Base-by-base conservation (phyloP, 257 asterid genomes). In the Solanum neorickii region DNA sequence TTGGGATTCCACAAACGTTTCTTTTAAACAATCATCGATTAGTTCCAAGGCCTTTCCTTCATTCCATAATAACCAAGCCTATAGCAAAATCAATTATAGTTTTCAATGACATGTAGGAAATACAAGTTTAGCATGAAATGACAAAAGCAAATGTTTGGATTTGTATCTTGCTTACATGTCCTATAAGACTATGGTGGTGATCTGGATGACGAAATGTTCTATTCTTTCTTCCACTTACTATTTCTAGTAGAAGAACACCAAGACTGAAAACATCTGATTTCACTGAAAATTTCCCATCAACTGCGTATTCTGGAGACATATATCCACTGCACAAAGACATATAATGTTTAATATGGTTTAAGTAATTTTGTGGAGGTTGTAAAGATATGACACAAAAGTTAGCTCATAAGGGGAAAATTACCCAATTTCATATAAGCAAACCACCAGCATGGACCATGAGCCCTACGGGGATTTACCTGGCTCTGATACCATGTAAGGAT, bases 261-360 rank as follows among this genome's bases (percentile, higher is more conserved):
- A 92, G 16, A 68, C 93, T 90, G 68, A 91, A 92, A 59, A 92
- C 49, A 82, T 92, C 93, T 2, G 93, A 92, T 68, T 91, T 92
- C 20, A 66, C 88, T 10, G 92, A 92, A 59, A 70, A 91, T 33
- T 89, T 89, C 6, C 94, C 94, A 25, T 89, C 91, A 72, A 92
- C 68, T 27, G 94, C 93, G n/a, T 91, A 92, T 74, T 91, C 92
- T 3, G 93, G 94, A 84, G 94, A 88, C 90, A 90, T 92, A 77
- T 92, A 92, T 20, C 93, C 93, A 87, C 94, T 92, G 90, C 74
- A 89, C 25, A 46, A 87, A 52, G 49, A 86, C 27, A 86, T 20
- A 56, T 52, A 31, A 75, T 31, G 73, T 12, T 78, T 66, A 35
- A 42, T 62, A 23, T 18, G 31, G 49, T 6, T 18, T 41, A 46